A percentile compares a stretch with the other conserved stretches of the same genome.
These are phyloP conservation scores for Phytopythium helicoides DNA, from an alignment of 352 stramenopile genomes.

Conservation along the genomic window DNA sequence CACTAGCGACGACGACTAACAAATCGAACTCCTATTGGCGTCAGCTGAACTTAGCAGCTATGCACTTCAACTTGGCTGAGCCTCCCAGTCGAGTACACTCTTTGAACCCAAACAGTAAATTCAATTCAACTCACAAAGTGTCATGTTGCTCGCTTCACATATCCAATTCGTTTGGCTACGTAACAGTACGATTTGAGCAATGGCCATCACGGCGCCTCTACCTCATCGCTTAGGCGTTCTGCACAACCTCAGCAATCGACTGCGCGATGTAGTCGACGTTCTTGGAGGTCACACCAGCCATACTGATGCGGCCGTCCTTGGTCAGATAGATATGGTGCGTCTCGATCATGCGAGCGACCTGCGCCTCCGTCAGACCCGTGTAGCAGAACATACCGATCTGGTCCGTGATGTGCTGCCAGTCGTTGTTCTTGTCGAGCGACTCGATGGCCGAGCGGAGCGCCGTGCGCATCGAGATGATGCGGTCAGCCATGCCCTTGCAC, in stretches of 20 bases:
- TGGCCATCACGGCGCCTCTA: no score
- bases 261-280: conserved; percentile 97
- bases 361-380: conserved; percentile 94
- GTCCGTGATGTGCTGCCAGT: conserved; percentile 98
- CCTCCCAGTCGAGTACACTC: no score
- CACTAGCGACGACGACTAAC: neutral
- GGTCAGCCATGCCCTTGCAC: conserved; percentile 95
- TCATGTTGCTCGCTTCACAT: no score
- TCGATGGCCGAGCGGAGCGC: conserved; percentile 80
- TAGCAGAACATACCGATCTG: conserved; percentile 99
- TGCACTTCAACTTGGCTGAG: conserved; percentile 2
- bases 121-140: no score
- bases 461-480: conserved; percentile 95
- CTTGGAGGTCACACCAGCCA: conserved; percentile 95
- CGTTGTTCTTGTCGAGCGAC: conserved; percentile 70
- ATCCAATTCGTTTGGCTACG: no score
- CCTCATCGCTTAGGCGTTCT: conserved; percentile 57
- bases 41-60: neutral
- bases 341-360: conserved; percentile 93
- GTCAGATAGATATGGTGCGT: conserved; percentile 99
- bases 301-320: conserved; percentile 97
- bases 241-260: conserved; percentile 93
- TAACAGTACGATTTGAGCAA: neutral
- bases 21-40: no score
- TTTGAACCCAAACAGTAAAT: no score